Conservation (phyloP, 371 early-diverging fungal species). For the Chytridium lagenaria region DNA sequence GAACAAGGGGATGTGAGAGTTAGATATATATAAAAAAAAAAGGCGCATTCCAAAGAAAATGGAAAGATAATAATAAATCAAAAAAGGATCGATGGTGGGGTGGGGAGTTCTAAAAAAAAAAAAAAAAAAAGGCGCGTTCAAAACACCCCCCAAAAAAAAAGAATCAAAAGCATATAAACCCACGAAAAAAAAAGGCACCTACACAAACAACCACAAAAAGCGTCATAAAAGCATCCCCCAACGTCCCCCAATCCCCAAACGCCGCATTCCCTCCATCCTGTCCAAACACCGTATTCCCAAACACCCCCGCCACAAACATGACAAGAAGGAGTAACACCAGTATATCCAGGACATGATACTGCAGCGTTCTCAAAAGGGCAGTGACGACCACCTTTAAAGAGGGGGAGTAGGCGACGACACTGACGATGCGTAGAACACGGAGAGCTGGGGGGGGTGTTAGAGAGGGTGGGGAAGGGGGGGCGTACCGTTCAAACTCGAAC, state of each 20-base stretch:
- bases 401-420: conserved; percentile 11
- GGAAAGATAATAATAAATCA: no score
- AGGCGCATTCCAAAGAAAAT: no score
- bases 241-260: conserved; percentile 29
- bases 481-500: conserved; percentile 15
- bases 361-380: conserved; percentile 42
- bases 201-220: conserved; percentile 44
- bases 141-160: no score
- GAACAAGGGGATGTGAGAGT: no score
- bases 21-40: no score
- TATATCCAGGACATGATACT: conserved; percentile 39
- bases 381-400: conserved; percentile 45
- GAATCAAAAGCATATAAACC: no score
- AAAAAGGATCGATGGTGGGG: no score
- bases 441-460: not conserved
- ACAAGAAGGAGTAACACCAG: conserved; percentile 40
- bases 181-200: no score
- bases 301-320: conserved; percentile 45
- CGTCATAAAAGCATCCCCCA: conserved; percentile 33
- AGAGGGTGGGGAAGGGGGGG: not conserved
- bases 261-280: not conserved
- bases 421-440: conserved; percentile 15
- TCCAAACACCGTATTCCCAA: conserved; percentile 47
- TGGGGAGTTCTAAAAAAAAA: no score
- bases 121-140: no score